Evolutionary conservation across 2,329 filamentous ascomycete genomes (phyloP), one percentile per base, ranked within the genome.

Genomic region (Pezicula neosporulosa): DNA sequence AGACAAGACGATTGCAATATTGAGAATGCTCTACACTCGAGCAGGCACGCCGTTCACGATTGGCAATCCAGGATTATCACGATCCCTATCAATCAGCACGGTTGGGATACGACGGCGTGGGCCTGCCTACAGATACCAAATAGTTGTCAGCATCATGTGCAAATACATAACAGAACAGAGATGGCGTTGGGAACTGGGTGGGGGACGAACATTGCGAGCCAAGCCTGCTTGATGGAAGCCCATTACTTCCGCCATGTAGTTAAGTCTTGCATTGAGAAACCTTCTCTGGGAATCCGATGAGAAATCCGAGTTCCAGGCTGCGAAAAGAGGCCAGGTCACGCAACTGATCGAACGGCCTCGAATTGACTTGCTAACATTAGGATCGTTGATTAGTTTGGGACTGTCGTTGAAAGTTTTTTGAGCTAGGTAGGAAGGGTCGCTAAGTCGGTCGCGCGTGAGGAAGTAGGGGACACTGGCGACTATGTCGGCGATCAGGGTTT

Each of bases 391-490:
- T 6, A 24, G 54, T 3, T 28, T 41, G 6, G 46, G 44, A 6
- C 36, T 45, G n/a, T 55, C 55, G 12, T 67, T 66, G 37, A 56
- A 77, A 81, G 2, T 69, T 2, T 41, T 46, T 35, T 57, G 58
- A 5, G 48, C 48, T 46, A 60, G 57, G 24, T 24, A 24, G 24
- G 24, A 24, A 15, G 76, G 60, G n/a, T 45, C 41, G 38, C 53
- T 42, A 43, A 63, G 70, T 50, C 72, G 73, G n/a, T 73, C 80
- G 79, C 80, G 83, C 35, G 80, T 80, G 3, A 85, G 71, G 58
- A 82, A 76, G 58, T 78, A 85, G 2, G 82, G 82, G 18, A 83
- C 75, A 6, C 77, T 80, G 2, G 81, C 77, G 49, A 85, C 72
- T 33, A 84, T 76, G 51, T 84, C 81, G 7, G 76, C 73, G 56